These are phyloP conservation scores for Paraphoma sp. DNA, from an alignment of 2,329 filamentous ascomycete species.

Conservation along the genomic window DNA sequence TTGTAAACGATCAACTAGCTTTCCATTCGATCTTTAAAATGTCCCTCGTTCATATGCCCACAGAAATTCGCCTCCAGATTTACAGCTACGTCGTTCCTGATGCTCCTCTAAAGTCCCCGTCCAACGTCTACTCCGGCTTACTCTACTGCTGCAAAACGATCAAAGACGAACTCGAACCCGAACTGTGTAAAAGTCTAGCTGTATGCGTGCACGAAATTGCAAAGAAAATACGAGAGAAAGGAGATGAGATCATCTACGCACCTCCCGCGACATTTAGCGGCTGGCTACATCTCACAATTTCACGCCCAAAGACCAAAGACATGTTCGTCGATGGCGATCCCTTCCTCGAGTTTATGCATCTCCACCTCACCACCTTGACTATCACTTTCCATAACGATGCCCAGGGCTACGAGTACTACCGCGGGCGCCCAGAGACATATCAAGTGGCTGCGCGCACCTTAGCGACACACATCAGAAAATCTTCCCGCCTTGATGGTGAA, in stretches of 20 bases:
- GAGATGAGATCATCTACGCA: slow-evolving; percentile 5
- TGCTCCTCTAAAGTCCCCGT: not conserved
- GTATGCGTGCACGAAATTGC: not conserved
- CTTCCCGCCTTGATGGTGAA: not conserved
- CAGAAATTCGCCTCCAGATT: slow-evolving; percentile 27
- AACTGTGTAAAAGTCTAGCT: slow-evolving; percentile 7
- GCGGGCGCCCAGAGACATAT: not conserved
- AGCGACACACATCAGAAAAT: not conserved
- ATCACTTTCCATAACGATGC: slow-evolving; percentile 4
- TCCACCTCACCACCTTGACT: slow-evolving; percentile 9
- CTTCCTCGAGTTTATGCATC: slow-evolving; percentile 6
- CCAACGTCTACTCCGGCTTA: slow-evolving; percentile 6
- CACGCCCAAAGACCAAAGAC: not conserved
- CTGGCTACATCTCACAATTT: slow-evolving; percentile 7
- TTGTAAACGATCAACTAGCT: no score
- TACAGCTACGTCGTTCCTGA: slow-evolving; percentile 16
- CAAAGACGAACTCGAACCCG: slow-evolving; percentile 8
- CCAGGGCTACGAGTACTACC: not conserved
- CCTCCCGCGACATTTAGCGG: slow-evolving; percentile 1
- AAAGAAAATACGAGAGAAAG: not conserved
- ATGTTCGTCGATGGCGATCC: slow-evolving; percentile 8
- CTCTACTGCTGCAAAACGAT: slow-evolving; percentile 13
- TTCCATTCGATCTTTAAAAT: not conserved
- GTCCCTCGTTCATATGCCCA: slow-evolving; percentile 19
- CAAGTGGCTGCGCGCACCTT: not conserved